Evolutionary conservation across 768 basidiomycete genomes (phyloP).

Genomic region (Chalciporus sphaerocephalus): DNA sequence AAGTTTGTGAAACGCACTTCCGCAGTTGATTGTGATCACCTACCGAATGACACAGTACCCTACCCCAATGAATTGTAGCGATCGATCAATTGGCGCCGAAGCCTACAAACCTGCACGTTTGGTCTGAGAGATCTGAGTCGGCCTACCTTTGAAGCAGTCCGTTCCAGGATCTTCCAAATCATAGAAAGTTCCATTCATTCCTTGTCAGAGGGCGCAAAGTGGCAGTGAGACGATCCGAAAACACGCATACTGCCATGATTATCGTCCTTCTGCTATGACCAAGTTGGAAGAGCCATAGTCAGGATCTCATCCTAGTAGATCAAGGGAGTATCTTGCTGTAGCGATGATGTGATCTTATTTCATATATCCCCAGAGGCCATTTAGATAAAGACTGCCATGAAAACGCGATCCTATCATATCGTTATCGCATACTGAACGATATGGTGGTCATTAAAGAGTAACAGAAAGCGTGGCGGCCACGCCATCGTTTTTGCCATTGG

Average conservation of each 20-base stretch:
- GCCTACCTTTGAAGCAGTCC: too few relatives aligned
- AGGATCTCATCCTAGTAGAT: neutral
- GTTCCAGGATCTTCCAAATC: neutral
- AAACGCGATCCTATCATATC: neutral
- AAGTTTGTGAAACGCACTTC: neutral
- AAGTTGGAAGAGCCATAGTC: neutral
- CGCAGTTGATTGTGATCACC: neutral
- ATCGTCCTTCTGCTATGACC: conserved; percentile 1
- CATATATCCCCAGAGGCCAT: neutral
- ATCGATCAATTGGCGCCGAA: neutral
- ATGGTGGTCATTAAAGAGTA: neutral
- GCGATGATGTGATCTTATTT: neutral
- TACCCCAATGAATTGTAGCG: neutral
- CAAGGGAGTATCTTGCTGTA: neutral
- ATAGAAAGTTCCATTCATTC: conserved; percentile 3
- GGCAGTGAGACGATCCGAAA: neutral
- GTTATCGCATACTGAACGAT: neutral
- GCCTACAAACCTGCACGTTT: too few relatives aligned
- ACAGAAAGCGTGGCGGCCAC: neutral
- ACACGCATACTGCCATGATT: neutral
- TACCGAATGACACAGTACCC: neutral
- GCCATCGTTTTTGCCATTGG: neutral
- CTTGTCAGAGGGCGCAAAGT: conserved; percentile 9
- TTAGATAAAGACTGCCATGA: neutral
- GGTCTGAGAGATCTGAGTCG: too few relatives aligned